These are phyloP conservation scores for Helotiales sp. DNA, from an alignment of 2,329 filamentous ascomycete species.

Conservation along the genomic window DNA sequence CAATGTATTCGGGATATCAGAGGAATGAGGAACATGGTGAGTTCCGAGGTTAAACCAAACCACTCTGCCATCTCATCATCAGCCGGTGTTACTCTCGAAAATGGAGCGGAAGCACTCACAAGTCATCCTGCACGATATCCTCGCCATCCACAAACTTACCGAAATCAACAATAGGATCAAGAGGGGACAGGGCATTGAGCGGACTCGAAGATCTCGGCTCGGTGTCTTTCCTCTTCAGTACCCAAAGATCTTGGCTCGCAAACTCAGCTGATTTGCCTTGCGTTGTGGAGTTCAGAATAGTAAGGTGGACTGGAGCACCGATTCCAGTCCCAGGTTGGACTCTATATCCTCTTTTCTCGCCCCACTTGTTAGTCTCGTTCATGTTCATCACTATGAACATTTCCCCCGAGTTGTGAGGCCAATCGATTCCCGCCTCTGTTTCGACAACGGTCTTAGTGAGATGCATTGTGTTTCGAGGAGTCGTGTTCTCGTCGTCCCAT, in stretches of 20 bases:
- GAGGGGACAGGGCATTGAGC: conserved; percentile 45
- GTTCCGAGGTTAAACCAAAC: conserved; percentile 57
- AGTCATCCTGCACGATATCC: conserved; percentile 42
- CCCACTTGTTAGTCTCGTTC: conserved; percentile 47
- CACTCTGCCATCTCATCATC: conserved; percentile 33
- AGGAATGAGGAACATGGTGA: conserved; percentile 57
- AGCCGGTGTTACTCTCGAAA: conserved; percentile 1
- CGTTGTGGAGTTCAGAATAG: conserved; percentile 48
- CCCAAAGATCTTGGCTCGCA: conserved; percentile 51
- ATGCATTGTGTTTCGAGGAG: conserved; percentile 52
- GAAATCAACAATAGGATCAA: conserved; percentile 52
- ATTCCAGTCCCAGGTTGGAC: conserved; percentile 42
- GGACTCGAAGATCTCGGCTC: conserved; percentile 48
- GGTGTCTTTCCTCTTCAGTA: conserved; percentile 51
- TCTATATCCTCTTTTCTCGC: conserved; percentile 53
- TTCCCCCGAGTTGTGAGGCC: conserved; percentile 46
- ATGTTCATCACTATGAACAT: conserved; percentile 53
- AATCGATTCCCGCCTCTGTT: conserved; percentile 46
- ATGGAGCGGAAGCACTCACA: conserved; percentile 7
- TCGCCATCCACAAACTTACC: conserved; percentile 39
- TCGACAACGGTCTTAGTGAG: conserved; percentile 43
- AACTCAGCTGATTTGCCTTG: conserved; percentile 47
- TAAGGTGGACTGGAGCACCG: conserved; percentile 42
- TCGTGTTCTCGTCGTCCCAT: conserved; percentile 46
- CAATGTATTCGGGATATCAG: conserved; percentile 52